These are phyloP conservation scores for Chlamydomonas reinhardtii DNA, from an alignment of 163 green algal genomes.

Conservation along the genomic window DNA sequence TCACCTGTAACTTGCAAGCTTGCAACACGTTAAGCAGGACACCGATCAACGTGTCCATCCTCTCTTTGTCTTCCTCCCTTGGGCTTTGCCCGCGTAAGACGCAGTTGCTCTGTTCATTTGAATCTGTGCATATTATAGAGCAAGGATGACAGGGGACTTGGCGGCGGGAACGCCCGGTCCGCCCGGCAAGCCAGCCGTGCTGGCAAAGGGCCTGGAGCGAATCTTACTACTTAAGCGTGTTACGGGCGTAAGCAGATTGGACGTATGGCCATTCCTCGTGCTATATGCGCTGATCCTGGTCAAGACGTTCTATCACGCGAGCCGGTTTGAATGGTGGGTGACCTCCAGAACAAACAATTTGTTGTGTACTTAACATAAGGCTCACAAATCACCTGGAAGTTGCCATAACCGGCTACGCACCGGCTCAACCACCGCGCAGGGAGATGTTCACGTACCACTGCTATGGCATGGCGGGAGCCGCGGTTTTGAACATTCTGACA, in stretches of 20 bases:
- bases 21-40: too few species aligned
- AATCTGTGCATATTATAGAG: too few species aligned
- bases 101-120: too few species aligned
- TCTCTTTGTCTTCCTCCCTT: too few species aligned
- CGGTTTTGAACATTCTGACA: conserved; percentile 67
- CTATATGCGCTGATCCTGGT: conserved; percentile 61
- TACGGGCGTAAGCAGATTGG: conserved; percentile 46
- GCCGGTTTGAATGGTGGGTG: conserved; percentile 53
- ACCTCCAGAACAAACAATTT: conserved; percentile 1
- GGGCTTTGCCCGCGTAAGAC: too few species aligned
- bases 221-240: conserved; percentile 40
- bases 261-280: conserved; percentile 72
- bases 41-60: too few species aligned
- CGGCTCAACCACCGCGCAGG: conserved; percentile 42
- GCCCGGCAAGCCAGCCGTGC: conserved; percentile 30
- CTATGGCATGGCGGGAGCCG: conserved; percentile 50
- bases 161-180: conserved; percentile 21
- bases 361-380: too few species aligned
- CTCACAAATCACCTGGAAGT: too few species aligned
- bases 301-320: conserved; percentile 44
- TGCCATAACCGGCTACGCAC: too few species aligned
- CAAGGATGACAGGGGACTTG: background rate
- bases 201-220: conserved; percentile 54
- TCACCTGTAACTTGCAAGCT: too few species aligned
- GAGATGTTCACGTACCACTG: conserved; percentile 46